Percentiles rank a stretch among this genome's conserved stretches.
These are phyloP conservation scores for Picea abies DNA, from an alignment of 83 land plant genomes.

Conservation along the genomic window DNA sequence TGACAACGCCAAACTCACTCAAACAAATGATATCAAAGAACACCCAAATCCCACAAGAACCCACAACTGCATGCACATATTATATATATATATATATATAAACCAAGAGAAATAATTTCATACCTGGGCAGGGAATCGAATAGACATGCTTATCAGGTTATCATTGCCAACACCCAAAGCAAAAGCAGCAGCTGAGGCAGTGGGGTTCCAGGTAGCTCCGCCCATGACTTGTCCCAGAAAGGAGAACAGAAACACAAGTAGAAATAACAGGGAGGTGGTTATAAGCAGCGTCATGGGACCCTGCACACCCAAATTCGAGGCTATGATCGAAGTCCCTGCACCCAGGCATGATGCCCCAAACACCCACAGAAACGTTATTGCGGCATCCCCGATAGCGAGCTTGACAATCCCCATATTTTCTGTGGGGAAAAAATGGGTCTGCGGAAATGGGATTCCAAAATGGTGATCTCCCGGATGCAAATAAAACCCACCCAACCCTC, in stretches of 20 bases:
- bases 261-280: slow-evolving; percentile 35
- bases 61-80: not conserved
- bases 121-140: slow-evolving; percentile 88
- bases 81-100: not conserved
- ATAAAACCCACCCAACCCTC: too few relatives aligned
- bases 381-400: slow-evolving; percentile 40
- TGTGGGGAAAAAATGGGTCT: not conserved
- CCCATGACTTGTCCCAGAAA: slow-evolving; percentile 54
- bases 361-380: slow-evolving; percentile 56
- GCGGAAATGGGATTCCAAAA: not conserved
- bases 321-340: slow-evolving; percentile 30
- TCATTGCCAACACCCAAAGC: slow-evolving; percentile 63
- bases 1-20: too few relatives aligned
- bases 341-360: slow-evolving; percentile 44
- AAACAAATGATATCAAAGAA: not conserved
- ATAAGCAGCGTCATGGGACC: slow-evolving; percentile 28
- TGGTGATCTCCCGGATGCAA: not conserved
- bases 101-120: not conserved
- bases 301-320: slow-evolving; percentile 29
- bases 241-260: slow-evolving; percentile 54
- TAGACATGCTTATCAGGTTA: slow-evolving; percentile 49
- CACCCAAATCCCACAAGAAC: not conserved
- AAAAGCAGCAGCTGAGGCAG: slow-evolving; percentile 57
- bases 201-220: slow-evolving; percentile 91
- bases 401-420: slow-evolving; percentile 28